Conservation (phyloP, 371 early-diverging fungal genomes). For the Lichtheimia ornata region DNA sequence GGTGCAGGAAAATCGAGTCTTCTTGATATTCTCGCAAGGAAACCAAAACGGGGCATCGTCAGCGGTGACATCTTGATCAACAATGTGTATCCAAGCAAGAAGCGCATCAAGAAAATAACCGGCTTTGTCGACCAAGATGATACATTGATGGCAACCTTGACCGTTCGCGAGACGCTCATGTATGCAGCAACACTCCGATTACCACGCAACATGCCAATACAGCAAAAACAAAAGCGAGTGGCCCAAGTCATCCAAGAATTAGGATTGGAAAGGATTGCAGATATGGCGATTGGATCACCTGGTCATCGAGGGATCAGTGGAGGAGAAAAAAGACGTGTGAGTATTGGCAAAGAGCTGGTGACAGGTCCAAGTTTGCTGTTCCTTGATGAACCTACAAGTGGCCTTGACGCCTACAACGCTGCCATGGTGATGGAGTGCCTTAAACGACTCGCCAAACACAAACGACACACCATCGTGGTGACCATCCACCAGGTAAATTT, state of each 20-base stretch:
- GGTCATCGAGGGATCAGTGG: slow-evolving; percentile 85
- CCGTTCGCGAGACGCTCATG: slow-evolving; percentile 89
- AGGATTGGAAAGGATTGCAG: slow-evolving; percentile 67
- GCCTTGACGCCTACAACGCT: slow-evolving; percentile 89
- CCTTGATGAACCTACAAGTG: slow-evolving; percentile 89
- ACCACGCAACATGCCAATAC: slow-evolving; percentile 59
- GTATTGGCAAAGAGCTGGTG: slow-evolving; percentile 89
- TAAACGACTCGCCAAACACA: slow-evolving; percentile 61
- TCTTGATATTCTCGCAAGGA: slow-evolving; percentile 88
- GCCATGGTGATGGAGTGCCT: slow-evolving; percentile 78
- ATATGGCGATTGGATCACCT: slow-evolving; percentile 65
- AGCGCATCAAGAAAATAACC: slow-evolving; percentile 61
- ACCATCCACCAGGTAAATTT: slow-evolving; percentile 73
- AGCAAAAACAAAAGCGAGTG: slow-evolving; percentile 58
- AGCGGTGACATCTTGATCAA: slow-evolving; percentile 91
- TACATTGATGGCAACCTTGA: slow-evolving; percentile 80
- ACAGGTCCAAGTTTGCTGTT: slow-evolving; percentile 84
- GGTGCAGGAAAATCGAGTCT: slow-evolving; percentile 37
- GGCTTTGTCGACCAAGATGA: slow-evolving; percentile 97
- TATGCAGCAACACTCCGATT: slow-evolving; percentile 84
- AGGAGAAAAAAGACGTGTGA: slow-evolving; percentile 93
- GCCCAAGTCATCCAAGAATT: slow-evolving; percentile 71
- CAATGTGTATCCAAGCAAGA: slow-evolving; percentile 59
- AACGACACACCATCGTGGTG: slow-evolving; percentile 71
- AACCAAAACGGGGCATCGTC: slow-evolving; percentile 79